Evolutionary conservation across 31 red algal species (phyloP).

Genomic region (Endocladia muricata): DNA sequence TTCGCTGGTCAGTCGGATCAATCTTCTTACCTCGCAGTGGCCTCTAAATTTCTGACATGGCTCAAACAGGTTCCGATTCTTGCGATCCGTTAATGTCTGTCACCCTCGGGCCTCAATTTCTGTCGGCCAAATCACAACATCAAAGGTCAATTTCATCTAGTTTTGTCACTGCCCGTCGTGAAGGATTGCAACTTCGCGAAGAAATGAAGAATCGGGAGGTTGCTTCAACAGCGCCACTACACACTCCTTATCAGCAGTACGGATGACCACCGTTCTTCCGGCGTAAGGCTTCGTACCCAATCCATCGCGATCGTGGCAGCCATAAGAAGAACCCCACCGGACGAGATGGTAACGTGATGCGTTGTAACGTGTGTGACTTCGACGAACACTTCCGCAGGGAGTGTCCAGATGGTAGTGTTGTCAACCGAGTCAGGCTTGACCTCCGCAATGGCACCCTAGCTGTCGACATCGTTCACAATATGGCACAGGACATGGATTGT

Average conservation of each 20-base stretch:
- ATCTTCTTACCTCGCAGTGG: constrained; percentile 8
- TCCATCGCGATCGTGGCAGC: neutral
- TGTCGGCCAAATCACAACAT: neutral
- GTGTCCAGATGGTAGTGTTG: neutral
- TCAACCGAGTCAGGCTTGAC: neutral
- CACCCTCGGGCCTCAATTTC: neutral
- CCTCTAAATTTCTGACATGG: neutral
- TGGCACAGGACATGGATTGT: neutral
- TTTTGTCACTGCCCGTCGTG: constrained; percentile 17
- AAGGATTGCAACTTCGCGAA: neutral
- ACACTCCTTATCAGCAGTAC: neutral
- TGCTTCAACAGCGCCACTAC: neutral
- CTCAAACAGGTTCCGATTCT: constrained; percentile 13
- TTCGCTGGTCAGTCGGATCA: constrained; percentile 6
- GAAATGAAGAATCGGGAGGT: neutral
- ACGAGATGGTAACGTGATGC: neutral
- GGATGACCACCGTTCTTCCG: neutral
- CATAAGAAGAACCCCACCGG: neutral
- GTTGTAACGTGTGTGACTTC: neutral
- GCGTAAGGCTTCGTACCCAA: neutral
- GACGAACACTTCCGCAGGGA: neutral
- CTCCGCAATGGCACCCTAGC: neutral
- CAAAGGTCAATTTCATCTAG: constrained; percentile 1
- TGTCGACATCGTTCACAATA: neutral
- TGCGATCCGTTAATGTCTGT: neutral